A percentile compares a stretch with the other conserved stretches of the same genome.
Conservation (phyloP, 176 grass and related monocot genomes). For the Zea luxurians region DNA sequence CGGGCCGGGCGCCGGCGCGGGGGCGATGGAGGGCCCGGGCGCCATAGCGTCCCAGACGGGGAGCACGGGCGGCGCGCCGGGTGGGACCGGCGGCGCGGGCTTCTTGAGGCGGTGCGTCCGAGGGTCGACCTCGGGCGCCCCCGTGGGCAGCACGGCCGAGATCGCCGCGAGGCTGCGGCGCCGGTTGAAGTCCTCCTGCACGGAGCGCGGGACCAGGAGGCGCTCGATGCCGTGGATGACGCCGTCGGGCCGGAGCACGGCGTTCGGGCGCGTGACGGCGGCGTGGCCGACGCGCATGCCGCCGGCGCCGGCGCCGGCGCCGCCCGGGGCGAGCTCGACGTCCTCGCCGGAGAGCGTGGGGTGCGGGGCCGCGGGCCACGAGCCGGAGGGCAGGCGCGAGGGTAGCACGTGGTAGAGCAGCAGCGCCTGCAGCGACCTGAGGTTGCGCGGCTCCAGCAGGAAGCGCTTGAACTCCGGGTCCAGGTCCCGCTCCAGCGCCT, state of each 20-base stretch:
- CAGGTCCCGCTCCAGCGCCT: slow-evolving; percentile 69
- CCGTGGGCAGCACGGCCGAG: slow-evolving; percentile 79
- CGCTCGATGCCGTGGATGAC: slow-evolving; percentile 93
- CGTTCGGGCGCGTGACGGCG: slow-evolving; percentile 62
- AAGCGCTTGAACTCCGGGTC: slow-evolving; percentile 85
- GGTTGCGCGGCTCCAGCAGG: slow-evolving; percentile 83
- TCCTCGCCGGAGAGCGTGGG: slow-evolving; percentile 64
- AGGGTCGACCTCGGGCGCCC: slow-evolving; percentile 77
- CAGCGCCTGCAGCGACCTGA: slow-evolving; percentile 63
- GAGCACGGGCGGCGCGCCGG: slow-evolving; percentile 62
- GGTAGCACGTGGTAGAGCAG: slow-evolving; percentile 75
- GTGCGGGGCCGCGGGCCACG: slow-evolving; percentile 31
- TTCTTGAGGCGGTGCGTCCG: slow-evolving; percentile 90
- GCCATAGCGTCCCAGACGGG: slow-evolving; percentile 79
- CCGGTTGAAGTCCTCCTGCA: slow-evolving; percentile 93
- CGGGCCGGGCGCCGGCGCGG: slow-evolving; percentile 44
- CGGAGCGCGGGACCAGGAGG: slow-evolving; percentile 77
- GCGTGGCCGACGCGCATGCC: slow-evolving; percentile 38
- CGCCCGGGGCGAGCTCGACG: slow-evolving; percentile 40
- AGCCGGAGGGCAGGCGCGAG: slow-evolving; percentile 30
- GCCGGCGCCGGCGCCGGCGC: neutral
- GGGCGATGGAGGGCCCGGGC: slow-evolving; percentile 57
- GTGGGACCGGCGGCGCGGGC: slow-evolving; percentile 52
- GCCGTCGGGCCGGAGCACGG: slow-evolving; percentile 58
- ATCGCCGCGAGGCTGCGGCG: slow-evolving; percentile 79